Base-by-base conservation (phyloP, 306 rosid species). In the Cicer arietinum region DNA sequence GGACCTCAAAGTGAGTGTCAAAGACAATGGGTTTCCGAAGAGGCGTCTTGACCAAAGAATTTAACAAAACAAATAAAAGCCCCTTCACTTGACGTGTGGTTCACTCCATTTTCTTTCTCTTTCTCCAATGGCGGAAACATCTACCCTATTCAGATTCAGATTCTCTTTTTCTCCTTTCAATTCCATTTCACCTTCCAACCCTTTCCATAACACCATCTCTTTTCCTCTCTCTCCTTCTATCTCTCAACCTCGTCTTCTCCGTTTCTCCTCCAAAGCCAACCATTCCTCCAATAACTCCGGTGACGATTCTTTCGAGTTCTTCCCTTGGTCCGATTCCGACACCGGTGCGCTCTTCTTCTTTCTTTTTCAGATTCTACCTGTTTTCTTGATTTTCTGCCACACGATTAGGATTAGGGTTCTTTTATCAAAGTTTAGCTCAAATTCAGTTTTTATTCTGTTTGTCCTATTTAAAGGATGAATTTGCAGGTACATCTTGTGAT, bases 251-350 rank as follows among this genome's bases (percentile, higher is more conserved):
- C 96, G 88, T 53, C 84, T 80, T 39, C 84, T 88, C 39, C 90
- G 84, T 71, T 84, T 84, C 68, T 69, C 76, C 2, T 64, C 89
- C 40, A 88, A 69, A 79, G 86, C 92, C 60, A 50, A 85, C 42
- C 81, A 80, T 81, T 80, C 87, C 67, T 80, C 81, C 10, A 60
- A 83, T 71, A 70, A 58, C 71, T 79, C 79, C 72, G 75, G 56
- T 2, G 91, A 90, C 43, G 94, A 88, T 10, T 80, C 86, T 25
- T 85, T 84, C 73, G 78, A 66, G 4, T 88, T 87, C 66, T 91
- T 94, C 43, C 96, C 97, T 14, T 94, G 98, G 98, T 66, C 84
- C 65, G 79, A 91, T 18, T 83, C 79, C 14, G 84, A 83, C 41
- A 10, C 51, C 53, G 98, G 98, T 89, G 70, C 40, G 51, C 60